phyloP scores from a whole-genome alignment of 2,329 filamentous ascomycete genomes.

The Microcyclospora tardicrescens region DNA sequence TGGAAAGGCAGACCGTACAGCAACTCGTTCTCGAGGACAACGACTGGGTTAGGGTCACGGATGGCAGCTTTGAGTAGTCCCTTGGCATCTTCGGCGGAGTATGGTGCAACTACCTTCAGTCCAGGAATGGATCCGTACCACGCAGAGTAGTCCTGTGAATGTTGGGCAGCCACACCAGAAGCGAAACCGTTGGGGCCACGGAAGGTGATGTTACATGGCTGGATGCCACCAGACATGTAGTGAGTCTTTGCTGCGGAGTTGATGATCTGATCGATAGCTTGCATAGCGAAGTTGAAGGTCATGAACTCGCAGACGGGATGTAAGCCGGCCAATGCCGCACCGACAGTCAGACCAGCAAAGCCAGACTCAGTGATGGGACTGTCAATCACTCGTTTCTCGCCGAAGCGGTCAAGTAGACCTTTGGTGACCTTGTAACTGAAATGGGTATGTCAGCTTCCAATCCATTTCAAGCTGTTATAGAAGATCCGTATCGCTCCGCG shows the following conservation, averaged over 20 bases:
- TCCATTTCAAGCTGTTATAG: too few relatives aligned
- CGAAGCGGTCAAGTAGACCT: conserved; percentile 91
- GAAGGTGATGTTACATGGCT: conserved; percentile 99
- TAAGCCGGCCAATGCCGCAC: conserved; percentile 85
- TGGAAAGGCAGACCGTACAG: conserved; percentile 91
- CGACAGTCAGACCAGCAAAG: conserved; percentile 85
- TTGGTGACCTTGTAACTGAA: conserved; percentile 93
- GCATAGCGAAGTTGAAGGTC: conserved; percentile 99
- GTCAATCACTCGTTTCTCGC: conserved; percentile 94
- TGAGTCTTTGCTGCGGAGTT: conserved; percentile 98
- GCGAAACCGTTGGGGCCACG: conserved; percentile 98
- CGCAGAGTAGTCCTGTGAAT: conserved; percentile 96
- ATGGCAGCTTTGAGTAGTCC: conserved; percentile 96
- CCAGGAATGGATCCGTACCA: conserved; percentile 99
- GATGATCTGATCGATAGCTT: conserved; percentile 98
- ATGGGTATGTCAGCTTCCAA: not conserved
- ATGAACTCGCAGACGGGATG: conserved; percentile 98
- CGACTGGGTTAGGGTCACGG: conserved; percentile 92
- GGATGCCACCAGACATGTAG: conserved; percentile 99
- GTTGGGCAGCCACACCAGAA: conserved; percentile 86
- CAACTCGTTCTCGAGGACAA: conserved; percentile 49
- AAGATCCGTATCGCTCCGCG: too few relatives aligned
- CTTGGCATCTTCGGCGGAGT: conserved; percentile 97
- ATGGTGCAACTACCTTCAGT: conserved; percentile 90
- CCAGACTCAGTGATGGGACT: conserved; percentile 96